Evolutionary conservation across 352 stramenopile genomes (phyloP).

Genomic region (Phytopythium cucurbitacearum): DNA sequence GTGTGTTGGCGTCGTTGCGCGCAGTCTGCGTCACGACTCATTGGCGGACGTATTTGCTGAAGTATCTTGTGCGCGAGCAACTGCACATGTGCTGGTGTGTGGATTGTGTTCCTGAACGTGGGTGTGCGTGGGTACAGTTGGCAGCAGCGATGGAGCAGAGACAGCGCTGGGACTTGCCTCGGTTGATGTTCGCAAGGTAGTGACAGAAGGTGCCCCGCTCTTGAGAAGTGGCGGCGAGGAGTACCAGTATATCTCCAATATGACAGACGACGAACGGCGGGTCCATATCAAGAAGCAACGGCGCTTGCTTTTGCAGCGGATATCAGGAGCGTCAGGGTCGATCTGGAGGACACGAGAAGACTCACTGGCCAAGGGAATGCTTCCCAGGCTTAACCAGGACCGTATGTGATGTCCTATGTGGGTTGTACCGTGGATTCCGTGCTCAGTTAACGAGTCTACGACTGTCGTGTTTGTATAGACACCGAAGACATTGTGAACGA

Average conservation of each 20-base stretch:
- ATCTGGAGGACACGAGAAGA: constrained; percentile 72
- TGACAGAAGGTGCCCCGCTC: constrained; percentile 58
- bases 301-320: constrained; percentile 56
- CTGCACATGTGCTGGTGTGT: background rate
- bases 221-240: constrained; percentile 79
- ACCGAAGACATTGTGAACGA: constrained; percentile 69
- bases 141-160: constrained; percentile 28
- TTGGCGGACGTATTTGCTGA: constrained; percentile 40
- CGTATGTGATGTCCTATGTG: constrained; percentile 22
- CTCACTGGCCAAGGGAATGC: constrained; percentile 52
- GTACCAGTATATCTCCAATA: constrained; percentile 64
- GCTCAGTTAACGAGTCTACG: background rate
- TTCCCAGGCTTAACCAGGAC: constrained; percentile 58
- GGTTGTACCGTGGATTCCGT: background rate
- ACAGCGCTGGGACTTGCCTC: constrained; percentile 44
- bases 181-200: constrained; percentile 51
- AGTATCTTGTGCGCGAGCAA: constrained; percentile 31
- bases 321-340: constrained; percentile 35
- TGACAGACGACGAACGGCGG: constrained; percentile 48
- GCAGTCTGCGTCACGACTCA: constrained; percentile 22
- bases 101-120: background rate
- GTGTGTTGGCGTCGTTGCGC: constrained; percentile 54
- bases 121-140: constrained; percentile 23
- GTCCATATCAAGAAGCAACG: constrained; percentile 57
- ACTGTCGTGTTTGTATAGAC: constrained; percentile 17